These are phyloP conservation scores for Boletus rufocinnamomeus DNA, from an alignment of 768 basidiomycete genomes.

Conservation along the genomic window DNA sequence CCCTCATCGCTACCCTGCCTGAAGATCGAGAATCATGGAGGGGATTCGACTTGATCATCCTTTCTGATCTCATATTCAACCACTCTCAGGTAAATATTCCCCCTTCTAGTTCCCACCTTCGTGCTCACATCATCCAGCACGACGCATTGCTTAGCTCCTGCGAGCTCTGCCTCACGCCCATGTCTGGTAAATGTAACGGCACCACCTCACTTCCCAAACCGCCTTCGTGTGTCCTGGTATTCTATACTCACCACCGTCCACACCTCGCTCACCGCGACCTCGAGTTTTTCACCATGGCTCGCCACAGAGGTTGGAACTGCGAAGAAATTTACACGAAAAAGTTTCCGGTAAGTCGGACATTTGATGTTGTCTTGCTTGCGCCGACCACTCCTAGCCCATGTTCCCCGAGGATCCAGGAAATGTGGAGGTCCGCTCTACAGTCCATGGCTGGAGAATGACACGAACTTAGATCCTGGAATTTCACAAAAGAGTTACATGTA, in stretches of 20 bases:
- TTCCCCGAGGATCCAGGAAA: slow-evolving; percentile 87
- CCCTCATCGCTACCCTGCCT: slow-evolving; percentile 33
- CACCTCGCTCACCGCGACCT: slow-evolving; percentile 81
- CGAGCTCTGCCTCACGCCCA: slow-evolving; percentile 40
- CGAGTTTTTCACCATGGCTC: slow-evolving; percentile 73
- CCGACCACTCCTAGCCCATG: slow-evolving; percentile 62
- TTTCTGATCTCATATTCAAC: slow-evolving; percentile 94
- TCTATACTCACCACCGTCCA: slow-evolving; percentile 88
- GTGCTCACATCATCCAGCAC: slow-evolving; percentile 51
- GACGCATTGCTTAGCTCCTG: slow-evolving; percentile 79
- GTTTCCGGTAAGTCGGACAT: slow-evolving; percentile 53
- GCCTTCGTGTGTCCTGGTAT: slow-evolving; percentile 64
- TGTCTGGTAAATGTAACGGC: slow-evolving; percentile 21
- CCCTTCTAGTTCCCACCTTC: not conserved
- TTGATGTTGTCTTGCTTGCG: not conserved
- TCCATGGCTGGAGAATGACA: slow-evolving; percentile 79
- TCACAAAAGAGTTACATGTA: not conserved
- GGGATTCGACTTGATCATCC: slow-evolving; percentile 77
- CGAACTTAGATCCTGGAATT: not conserved
- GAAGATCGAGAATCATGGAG: slow-evolving; percentile 16
- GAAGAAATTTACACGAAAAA: slow-evolving; percentile 64
- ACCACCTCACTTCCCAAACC: slow-evolving; percentile 7
- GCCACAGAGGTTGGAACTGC: slow-evolving; percentile 66
- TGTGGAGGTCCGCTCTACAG: slow-evolving; percentile 72
- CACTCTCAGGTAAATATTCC: slow-evolving; percentile 72